Percentiles rank a stretch among this genome's conserved stretches.
These are phyloP conservation scores for Glebionis coronaria DNA, from an alignment of 129 eudicot species.

Conservation along the genomic window DNA sequence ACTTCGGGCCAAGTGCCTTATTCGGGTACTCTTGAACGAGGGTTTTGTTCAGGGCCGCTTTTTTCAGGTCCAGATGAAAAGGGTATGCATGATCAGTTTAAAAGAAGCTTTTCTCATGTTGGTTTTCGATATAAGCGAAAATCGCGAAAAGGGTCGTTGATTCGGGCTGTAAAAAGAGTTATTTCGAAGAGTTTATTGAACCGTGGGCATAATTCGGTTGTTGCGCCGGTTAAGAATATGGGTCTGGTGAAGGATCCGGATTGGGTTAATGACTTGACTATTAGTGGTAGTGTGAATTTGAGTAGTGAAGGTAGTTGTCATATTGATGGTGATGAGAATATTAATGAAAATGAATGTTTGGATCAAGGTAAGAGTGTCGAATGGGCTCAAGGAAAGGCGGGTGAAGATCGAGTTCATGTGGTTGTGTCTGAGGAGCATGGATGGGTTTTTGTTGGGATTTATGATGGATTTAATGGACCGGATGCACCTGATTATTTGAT, in stretches of 20 bases:
- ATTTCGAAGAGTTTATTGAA: slow-evolving; percentile 55
- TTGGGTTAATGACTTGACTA: slow-evolving; percentile 71
- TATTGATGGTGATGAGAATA: no score
- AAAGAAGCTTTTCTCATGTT: slow-evolving; percentile 73
- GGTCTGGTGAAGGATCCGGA: slow-evolving; percentile 48
- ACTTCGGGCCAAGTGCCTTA: slow-evolving; percentile 36
- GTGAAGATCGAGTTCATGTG: slow-evolving; percentile 99
- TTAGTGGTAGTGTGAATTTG: slow-evolving; percentile 65
- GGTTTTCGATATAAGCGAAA: slow-evolving; percentile 42
- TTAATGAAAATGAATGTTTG: slow-evolving; percentile 65
- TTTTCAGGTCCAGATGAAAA: slow-evolving; percentile 76
- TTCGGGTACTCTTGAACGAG: slow-evolving; percentile 78
- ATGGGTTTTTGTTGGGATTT: slow-evolving; percentile 98
- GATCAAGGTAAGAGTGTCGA: slow-evolving; percentile 67
- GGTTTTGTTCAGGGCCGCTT: slow-evolving; percentile 77
- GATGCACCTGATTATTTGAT: slow-evolving; percentile 94
- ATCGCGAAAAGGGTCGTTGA: slow-evolving; percentile 50
- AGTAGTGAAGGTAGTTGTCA: slow-evolving; percentile 63
- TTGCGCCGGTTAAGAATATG: slow-evolving; percentile 67
- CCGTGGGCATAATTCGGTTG: slow-evolving; percentile 84
- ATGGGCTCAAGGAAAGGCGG: slow-evolving; percentile 99
- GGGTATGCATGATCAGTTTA: slow-evolving; percentile 52
- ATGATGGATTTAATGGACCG: slow-evolving; percentile 97
- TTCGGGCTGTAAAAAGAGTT: slow-evolving; percentile 60
- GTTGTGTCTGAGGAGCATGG: slow-evolving; percentile 96